phyloP scores from a whole-genome alignment of 768 basidiomycete species.

The Amanita muscaria region DNA sequence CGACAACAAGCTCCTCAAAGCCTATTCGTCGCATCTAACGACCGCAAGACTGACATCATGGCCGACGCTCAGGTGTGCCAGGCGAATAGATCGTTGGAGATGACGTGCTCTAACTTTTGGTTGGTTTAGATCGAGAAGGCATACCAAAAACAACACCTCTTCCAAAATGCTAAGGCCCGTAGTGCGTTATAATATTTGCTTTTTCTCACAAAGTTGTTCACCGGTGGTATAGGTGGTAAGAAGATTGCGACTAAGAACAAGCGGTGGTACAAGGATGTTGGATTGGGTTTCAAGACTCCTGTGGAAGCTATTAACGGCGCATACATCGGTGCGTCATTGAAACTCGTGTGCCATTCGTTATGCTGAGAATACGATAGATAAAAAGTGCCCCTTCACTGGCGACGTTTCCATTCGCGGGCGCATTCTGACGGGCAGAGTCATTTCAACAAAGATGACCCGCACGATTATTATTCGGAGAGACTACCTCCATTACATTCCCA shows the following conservation, averaged over 20 bases:
- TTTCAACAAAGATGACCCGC: conserved; percentile 99
- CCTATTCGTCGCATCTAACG: conserved; percentile 26
- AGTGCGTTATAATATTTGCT: conserved; percentile 52
- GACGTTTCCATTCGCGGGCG: conserved; percentile 97
- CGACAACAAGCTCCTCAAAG: conserved; percentile 31
- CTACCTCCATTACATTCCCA: conserved; percentile 94
- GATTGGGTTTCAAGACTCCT: conserved; percentile 95
- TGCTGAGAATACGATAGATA: conserved; percentile 49
- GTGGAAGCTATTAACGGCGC: conserved; percentile 91
- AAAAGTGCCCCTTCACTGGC: conserved; percentile 99
- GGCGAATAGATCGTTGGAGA: not conserved
- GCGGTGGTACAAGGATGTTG: conserved; percentile 99
- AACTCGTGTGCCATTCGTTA: not conserved
- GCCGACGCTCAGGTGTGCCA: conserved; percentile 49
- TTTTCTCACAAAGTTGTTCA: not conserved
- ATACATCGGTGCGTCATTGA: conserved; percentile 76
- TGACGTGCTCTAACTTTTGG: conserved; percentile 8
- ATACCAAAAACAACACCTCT: conserved; percentile 95
- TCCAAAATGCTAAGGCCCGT: conserved; percentile 93
- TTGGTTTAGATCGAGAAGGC: conserved; percentile 86
- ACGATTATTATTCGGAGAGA: conserved; percentile 94
- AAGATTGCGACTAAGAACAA: conserved; percentile 91
- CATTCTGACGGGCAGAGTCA: conserved; percentile 94
- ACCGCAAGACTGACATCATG: conserved; percentile 43
- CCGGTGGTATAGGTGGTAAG: conserved; percentile 55